Evolutionary conservation across 768 basidiomycete genomes (phyloP), one percentile per base, ranked within the genome.

Genomic region (Amanita polypyramis): DNA sequence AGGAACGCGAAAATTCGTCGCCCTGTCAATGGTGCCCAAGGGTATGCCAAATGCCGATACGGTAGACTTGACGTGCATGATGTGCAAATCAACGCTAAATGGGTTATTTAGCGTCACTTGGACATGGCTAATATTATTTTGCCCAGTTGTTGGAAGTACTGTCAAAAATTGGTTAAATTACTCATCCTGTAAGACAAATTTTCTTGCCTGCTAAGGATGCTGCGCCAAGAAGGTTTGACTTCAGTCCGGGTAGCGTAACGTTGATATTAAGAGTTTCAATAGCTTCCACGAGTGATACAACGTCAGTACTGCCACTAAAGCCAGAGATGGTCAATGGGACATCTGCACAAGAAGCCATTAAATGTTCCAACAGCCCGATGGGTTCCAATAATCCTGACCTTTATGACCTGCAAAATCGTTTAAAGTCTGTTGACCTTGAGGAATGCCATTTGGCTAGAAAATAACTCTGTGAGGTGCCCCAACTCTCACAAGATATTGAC

Each of bases 141-240:
- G 65, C 14, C 82, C 82, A 19, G 83, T 86, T 8, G 80, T 81
- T 2, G 77, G 56, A 17, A 87, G 68, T 37, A 86, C 80, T 78
- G 35, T 21, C 34, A 21, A 25, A 17, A n/a, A 38, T 11, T 35
- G 50, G 41, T 50, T 17, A 33, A 41, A 29, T 20, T 27, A 8
- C 21, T 19, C 19, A 19, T 17, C 25, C n/a, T n/a, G n/a, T 9
- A 56, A 23, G 9, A 15, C 14, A 33, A 36, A 8, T 44, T 30
- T n/a, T 37, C 57, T 45, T 54, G 77, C 79, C 72, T 57, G 67
- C 66, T 29, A 86, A 67, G 15, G 77, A 65, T 9, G 80, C 80
- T 8, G 70, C 63, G 27, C 74, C 66, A 45, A 87, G 65, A 17
- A 85, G 66, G 52, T 73, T 70, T 3, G 73, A 72, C 29, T 73